These are phyloP conservation scores for Coprinopsis sp. DNA, from an alignment of 768 basidiomycete species.

Conservation along the genomic window DNA sequence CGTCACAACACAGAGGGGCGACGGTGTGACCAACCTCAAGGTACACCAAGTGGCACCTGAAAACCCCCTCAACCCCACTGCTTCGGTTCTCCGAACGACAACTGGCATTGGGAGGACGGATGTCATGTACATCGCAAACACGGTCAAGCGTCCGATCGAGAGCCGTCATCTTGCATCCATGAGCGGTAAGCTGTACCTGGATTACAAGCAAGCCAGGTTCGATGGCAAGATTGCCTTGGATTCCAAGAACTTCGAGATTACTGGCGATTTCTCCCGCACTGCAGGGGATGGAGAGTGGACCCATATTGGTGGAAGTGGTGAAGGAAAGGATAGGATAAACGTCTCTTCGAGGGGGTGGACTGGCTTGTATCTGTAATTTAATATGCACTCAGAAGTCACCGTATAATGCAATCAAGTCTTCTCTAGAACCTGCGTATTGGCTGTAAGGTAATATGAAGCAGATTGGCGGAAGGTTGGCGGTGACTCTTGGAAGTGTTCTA, in stretches of 20 bases:
- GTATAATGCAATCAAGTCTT: too few species aligned
- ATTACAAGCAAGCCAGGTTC: conserved; percentile 47
- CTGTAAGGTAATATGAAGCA: too few species aligned
- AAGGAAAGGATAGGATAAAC: conserved; percentile 35
- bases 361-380: conserved; percentile 38
- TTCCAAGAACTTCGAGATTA: conserved; percentile 37
- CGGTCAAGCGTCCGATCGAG: conserved; percentile 42
- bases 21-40: conserved; percentile 45
- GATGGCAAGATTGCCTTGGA: conserved; percentile 42
- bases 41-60: conserved; percentile 36
- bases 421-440: too few species aligned
- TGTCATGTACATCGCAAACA: conserved; percentile 39
- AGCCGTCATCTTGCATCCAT: conserved; percentile 43
- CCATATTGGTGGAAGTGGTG: conserved; percentile 35
- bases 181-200: conserved; percentile 53
- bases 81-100: conserved; percentile 38
- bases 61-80: conserved; percentile 23
- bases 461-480: too few species aligned
- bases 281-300: conserved; percentile 29
- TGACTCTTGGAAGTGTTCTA: too few species aligned
- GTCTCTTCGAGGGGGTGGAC: conserved; percentile 45
- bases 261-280: conserved; percentile 20
- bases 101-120: conserved; percentile 54
- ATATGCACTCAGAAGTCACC: too few species aligned
- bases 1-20: conserved; percentile 46